Base-by-base conservation (phyloP, 2,329 filamentous ascomycete genomes). In the Dactylellina parvicollis region DNA sequence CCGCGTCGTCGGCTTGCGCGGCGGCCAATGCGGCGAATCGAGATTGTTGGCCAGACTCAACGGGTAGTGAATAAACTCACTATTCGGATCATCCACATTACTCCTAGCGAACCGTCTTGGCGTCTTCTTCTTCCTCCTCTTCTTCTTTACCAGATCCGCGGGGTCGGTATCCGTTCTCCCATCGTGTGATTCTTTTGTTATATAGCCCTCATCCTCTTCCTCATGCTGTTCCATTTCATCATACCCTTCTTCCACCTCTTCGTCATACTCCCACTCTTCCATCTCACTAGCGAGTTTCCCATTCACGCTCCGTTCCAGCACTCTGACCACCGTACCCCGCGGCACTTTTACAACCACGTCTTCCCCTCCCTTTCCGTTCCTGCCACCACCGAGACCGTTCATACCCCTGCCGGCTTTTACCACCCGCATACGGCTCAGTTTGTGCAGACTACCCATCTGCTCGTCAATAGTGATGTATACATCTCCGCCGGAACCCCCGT, bases 381-480 rank as follows among this genome's bases (percentile, higher is more conserved):
- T 86, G 60, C 86, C 85, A 76, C 88, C 91, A 34, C 92, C 92
- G 79, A 91, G 88, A 0, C 92, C 92, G 78, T 91, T 89, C 79
- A 86, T 90, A n/a, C 92, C 92, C 76, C 88, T 84, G 0, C 88
- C 89, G 0, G 91, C 92, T 69, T 90, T 89, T 55, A 94, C 81
- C 62, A 92, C 86, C 1, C 91, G 88, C 76, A 89, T 85, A 40
- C 94, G 86, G 0, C 92, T 90, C 8, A 99, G 84, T 82, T 97
- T 98, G 82, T 98, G 93, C 74, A 99, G 82, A 59, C 92, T 96
- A 0, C 92, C 98, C 9, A 61, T 38, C 81, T 98, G 91, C 70
- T 92, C 92, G 61, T 90, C 88, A 1, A 96, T 88, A 5, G 95
- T 93, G 67, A 99, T 96, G 80, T 96, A 98, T 76, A 99, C 85